These are phyloP conservation scores for Dactylellina parvicollis DNA, from an alignment of 2,329 filamentous ascomycete species.

Conservation along the genomic window DNA sequence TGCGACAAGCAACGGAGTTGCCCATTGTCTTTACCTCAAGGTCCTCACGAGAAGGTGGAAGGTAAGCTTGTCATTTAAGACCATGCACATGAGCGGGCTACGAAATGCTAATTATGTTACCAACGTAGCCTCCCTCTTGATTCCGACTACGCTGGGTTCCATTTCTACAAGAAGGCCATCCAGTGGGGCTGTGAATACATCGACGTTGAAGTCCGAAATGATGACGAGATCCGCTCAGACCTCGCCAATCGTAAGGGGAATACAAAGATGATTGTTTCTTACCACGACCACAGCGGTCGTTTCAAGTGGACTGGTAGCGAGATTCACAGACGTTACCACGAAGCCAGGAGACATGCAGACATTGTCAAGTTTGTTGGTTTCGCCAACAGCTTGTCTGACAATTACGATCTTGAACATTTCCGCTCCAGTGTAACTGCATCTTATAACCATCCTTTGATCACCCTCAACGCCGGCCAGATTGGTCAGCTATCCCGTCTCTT, in stretches of 20 bases:
- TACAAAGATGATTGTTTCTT: conserved; percentile 89
- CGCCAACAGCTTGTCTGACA: conserved; percentile 82
- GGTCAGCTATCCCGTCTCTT: conserved; percentile 84
- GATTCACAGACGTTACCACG: conserved; percentile 76
- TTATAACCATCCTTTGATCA: conserved; percentile 78
- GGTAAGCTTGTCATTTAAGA: conserved; percentile 10
- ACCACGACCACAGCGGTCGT: conserved; percentile 84
- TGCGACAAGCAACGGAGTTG: conserved; percentile 83
- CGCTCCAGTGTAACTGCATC: conserved; percentile 77
- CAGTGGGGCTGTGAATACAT: conserved; percentile 92
- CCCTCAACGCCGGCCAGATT: conserved; percentile 86
- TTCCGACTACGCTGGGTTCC: conserved; percentile 67
- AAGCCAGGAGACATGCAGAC: conserved; percentile 78
- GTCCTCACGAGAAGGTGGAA: conserved; percentile 72
- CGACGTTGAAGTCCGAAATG: conserved; percentile 87
- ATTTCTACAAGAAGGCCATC: conserved; percentile 71
- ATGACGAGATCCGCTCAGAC: conserved; percentile 75
- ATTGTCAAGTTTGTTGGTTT: conserved; percentile 92
- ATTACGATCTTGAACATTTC: conserved; percentile 91
- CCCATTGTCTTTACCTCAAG: conserved; percentile 91
- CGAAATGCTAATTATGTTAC: neutral
- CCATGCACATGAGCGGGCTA: neutral
- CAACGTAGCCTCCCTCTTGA: conserved; percentile 41
- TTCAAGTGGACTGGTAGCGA: conserved; percentile 83
- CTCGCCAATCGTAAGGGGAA: conserved; percentile 77